Evolutionary conservation across 2,329 filamentous ascomycete species (phyloP), one percentile per base, ranked within the genome.

Genomic region (Diaporthe australafricana): DNA sequence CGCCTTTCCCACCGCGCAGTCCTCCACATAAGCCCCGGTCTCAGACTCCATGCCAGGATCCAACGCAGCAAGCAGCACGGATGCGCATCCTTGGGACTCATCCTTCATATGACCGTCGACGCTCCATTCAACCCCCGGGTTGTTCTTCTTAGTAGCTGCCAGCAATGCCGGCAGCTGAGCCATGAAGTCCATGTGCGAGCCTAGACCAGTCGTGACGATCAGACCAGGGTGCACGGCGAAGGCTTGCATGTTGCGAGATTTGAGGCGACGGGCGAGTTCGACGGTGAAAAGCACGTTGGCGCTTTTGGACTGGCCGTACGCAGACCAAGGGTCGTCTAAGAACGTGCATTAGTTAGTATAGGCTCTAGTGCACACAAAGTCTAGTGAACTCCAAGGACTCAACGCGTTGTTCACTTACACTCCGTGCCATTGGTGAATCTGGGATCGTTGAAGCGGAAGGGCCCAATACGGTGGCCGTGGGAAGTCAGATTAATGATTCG

Each of bases 401-500:
- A 22, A 9, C 5, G 1, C 12, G 7, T 35, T 7, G 14, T 16
- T 1, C 47, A 69, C 67, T 69, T 52, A 60, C 67, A 72, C 5
- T 67, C 52, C 30, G 68, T 60, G 8, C 65, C 70, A 16, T 22
- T 52, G n/a, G 55, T 35, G 45, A 73, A 73, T 1, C 32, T 69
- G 7, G 76, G 70, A 65, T 84, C 82, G 7, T 74, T 74, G 68
- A 78, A 82, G 25, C 81, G 79, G n/a, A 85, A 75, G 1, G 75
- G 71, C 3, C 45, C 78, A 25, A 68, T 75, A 71, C 73, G 82
- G 78, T 38, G 79, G 76, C 53, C 79, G 73, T 70, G 79, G 79
- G 79, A 81, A n/a, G 79, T 80, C 8, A 87, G 79, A 70, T 82
- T 86, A 45, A 87, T 79, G 11, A 87, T 76, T 0, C 85, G 42